Evolutionary conservation across 2,329 filamentous ascomycete genomes (phyloP).

Genomic region (Arthrobotrys pseudoclavata): DNA sequence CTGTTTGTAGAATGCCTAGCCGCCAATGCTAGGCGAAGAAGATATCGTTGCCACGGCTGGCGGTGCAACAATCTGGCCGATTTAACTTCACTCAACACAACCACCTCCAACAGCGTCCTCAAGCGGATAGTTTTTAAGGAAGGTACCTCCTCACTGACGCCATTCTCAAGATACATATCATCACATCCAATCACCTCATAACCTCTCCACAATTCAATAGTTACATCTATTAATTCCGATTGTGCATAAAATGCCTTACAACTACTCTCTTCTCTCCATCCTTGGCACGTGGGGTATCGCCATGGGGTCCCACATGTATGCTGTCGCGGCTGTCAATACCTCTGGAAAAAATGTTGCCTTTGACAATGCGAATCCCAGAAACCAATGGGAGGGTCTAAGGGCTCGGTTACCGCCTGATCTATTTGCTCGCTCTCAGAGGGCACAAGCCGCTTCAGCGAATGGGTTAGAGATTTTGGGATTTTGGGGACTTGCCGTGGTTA

Average conservation of each 20-base stretch:
- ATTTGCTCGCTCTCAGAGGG: slow-evolving; percentile 17
- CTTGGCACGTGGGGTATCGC: slow-evolving; percentile 29
- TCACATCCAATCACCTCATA: neutral
- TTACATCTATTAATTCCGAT: neutral
- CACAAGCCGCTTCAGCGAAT: slow-evolving; percentile 4
- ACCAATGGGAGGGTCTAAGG: slow-evolving; percentile 14
- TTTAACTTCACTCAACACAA: slow-evolving; percentile 4
- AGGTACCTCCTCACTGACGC: slow-evolving; percentile 5
- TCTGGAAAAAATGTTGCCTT: slow-evolving; percentile 1
- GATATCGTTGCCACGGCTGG: slow-evolving; percentile 2
- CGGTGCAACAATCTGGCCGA: slow-evolving; percentile 39
- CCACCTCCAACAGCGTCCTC: neutral
- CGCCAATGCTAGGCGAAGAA: slow-evolving; percentile 9
- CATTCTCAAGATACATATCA: neutral
- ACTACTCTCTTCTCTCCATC: slow-evolving; percentile 33
- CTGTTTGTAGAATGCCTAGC: slow-evolving; percentile 4
- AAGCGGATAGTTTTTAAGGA: neutral
- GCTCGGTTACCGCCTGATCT: slow-evolving; percentile 15
- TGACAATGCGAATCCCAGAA: slow-evolving; percentile 31
- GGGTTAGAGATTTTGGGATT: slow-evolving; percentile 19
- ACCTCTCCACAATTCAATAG: neutral
- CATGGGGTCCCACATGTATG: slow-evolving; percentile 20
- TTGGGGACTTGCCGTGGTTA: slow-evolving; percentile 32
- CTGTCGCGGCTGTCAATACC: neutral
- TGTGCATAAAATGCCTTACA: slow-evolving; percentile 27